Evolutionary conservation across 768 basidiomycete species (phyloP).

Genomic region (Harrya chromipes): DNA sequence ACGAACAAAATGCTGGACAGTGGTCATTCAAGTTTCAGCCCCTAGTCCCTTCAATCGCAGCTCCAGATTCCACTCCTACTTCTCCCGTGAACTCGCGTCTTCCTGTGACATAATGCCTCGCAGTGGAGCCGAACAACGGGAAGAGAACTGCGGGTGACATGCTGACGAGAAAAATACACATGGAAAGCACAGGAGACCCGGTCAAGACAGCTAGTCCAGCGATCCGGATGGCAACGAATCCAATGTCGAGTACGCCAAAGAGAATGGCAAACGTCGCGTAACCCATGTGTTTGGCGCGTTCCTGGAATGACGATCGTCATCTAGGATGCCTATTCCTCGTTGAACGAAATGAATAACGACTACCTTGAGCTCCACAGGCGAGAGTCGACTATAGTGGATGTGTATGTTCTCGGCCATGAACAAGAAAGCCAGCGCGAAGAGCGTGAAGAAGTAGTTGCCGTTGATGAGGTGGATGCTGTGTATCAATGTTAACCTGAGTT

Average conservation of each 20-base stretch:
- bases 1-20: no score
- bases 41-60: no score
- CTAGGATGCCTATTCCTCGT: not conserved
- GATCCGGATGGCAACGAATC: slow-evolving; percentile 16
- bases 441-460: slow-evolving; percentile 6
- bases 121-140: no score
- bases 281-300: slow-evolving; percentile 8
- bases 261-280: slow-evolving; percentile 14
- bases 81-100: no score
- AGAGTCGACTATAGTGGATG: slow-evolving; percentile 18
- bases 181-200: slow-evolving; percentile 8
- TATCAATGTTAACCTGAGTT: not conserved
- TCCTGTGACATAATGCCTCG: no score
- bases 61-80: no score
- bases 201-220: slow-evolving; percentile 10
- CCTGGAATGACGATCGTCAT: not conserved
- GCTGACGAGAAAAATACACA: slow-evolving; percentile 7
- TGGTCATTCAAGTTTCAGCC: no score
- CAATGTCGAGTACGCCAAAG: slow-evolving; percentile 18
- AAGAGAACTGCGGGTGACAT: not conserved
- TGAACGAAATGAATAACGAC: no score
- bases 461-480: slow-evolving; percentile 18
- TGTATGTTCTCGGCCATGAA: slow-evolving; percentile 18
- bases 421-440: slow-evolving; percentile 14
- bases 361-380: slow-evolving; percentile 22